Conservation (phyloP, 2,329 filamentous ascomycete species). For the Akanthomyces uredinophilus region DNA sequence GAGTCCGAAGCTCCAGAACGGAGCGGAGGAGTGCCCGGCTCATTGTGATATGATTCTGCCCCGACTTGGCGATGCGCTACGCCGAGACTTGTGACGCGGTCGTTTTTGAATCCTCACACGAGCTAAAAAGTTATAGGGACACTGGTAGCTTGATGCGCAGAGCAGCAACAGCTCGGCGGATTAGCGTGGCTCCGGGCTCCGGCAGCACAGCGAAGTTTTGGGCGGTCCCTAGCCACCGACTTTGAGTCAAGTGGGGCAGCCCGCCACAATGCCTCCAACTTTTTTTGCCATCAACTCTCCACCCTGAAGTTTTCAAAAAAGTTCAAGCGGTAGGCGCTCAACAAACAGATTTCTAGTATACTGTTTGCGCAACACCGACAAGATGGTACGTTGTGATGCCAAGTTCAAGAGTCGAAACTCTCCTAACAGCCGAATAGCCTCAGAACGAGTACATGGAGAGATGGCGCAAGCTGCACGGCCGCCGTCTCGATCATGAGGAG, state of each 20-base stretch:
- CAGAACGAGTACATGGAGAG: slow-evolving; percentile 71
- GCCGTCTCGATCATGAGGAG: slow-evolving; percentile 74
- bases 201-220: slow-evolving; percentile 16
- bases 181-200: slow-evolving; percentile 31
- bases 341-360: slow-evolving; percentile 17
- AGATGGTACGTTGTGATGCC: slow-evolving; percentile 26
- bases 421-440: slow-evolving; percentile 45
- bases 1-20: slow-evolving; percentile 53
- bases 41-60: slow-evolving; percentile 30
- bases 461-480: slow-evolving; percentile 52
- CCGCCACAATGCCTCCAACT: slow-evolving; percentile 22
- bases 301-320: slow-evolving; percentile 17
- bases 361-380: slow-evolving; percentile 24
- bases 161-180: slow-evolving; percentile 22
- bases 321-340: slow-evolving; percentile 20
- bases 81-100: slow-evolving; percentile 15
- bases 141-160: slow-evolving; percentile 9
- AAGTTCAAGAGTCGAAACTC: background rate
- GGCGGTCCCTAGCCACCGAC: slow-evolving; percentile 15
- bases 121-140: slow-evolving; percentile 15
- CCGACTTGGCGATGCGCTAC: slow-evolving; percentile 21
- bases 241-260: slow-evolving; percentile 4
- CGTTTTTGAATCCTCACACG: slow-evolving; percentile 14
- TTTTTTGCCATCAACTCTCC: slow-evolving; percentile 13
- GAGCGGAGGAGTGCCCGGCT: slow-evolving; percentile 59